Evolutionary conservation across 1,284 basidiomycete species (phyloP).

Genomic region (Chiua sp.): DNA sequence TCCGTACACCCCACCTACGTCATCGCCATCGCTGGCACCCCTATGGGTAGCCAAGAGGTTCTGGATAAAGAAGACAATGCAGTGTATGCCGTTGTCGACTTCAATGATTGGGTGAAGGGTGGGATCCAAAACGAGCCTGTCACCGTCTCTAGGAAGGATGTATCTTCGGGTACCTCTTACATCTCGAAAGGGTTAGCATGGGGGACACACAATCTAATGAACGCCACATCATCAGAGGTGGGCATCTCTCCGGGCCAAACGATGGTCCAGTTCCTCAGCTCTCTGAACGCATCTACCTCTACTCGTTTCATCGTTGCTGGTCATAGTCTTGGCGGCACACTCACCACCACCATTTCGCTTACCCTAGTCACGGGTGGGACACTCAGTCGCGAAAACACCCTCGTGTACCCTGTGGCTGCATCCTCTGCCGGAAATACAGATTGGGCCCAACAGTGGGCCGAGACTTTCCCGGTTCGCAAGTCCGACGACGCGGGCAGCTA

Average conservation of each 20-base stretch:
- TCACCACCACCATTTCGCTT: slow-evolving; percentile 15
- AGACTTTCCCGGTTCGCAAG: slow-evolving; percentile 5
- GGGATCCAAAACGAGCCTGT: background rate
- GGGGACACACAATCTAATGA: slow-evolving; percentile 9
- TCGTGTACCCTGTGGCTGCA: slow-evolving; percentile 13
- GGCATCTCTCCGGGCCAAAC: slow-evolving; percentile 4
- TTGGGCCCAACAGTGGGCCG: background rate
- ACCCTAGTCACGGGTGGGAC: background rate
- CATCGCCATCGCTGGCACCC: slow-evolving; percentile 7
- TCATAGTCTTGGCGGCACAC: slow-evolving; percentile 13
- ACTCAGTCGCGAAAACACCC: background rate
- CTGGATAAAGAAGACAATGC: background rate
- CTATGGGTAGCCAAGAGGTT: background rate
- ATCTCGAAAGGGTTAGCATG: background rate
- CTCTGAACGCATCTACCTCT: background rate
- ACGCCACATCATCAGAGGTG: background rate
- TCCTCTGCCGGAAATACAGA: slow-evolving; percentile 6
- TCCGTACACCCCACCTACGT: background rate
- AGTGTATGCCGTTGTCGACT: background rate
- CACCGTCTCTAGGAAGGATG: background rate
- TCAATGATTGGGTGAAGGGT: slow-evolving; percentile 11
- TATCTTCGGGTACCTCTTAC: background rate
- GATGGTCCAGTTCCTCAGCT: slow-evolving; percentile 14
- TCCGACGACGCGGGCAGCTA: background rate
- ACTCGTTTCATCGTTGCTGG: slow-evolving; percentile 12